A percentile compares a stretch with the other conserved stretches of the same genome.
Evolutionary conservation across 331 rosid species (phyloP).

Genomic region (Saraca asoca): DNA sequence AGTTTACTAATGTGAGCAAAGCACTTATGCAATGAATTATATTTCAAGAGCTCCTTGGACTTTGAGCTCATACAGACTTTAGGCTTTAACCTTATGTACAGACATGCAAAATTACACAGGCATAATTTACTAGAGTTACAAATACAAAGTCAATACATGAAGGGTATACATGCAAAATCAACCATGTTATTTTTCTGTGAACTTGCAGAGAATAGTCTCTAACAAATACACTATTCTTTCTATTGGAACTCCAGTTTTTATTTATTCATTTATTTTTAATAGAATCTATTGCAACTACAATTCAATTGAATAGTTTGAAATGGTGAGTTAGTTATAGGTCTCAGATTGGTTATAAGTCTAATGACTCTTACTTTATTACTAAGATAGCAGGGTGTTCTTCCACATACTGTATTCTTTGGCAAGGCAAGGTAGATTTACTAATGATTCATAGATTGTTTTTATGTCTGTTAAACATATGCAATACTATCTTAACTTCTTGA

Average conservation of each 20-base stretch:
- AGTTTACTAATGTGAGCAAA: no score
- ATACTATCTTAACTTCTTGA: background rate
- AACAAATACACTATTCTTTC: conserved; percentile 23
- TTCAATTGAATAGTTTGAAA: no score
- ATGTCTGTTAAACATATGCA: background rate
- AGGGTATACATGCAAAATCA: conserved; percentile 8
- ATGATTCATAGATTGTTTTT: background rate
- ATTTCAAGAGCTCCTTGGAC: background rate
- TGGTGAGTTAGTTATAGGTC: no score
- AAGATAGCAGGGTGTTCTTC: no score
- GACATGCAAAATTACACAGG: background rate
- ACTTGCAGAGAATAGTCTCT: conserved; percentile 67
- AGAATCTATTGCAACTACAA: no score
- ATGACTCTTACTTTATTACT: no score
- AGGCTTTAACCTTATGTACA: no score
- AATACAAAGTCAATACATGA: background rate
- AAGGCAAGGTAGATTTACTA: no score
- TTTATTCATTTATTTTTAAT: no score
- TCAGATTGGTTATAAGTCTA: no score
- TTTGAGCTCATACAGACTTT: background rate
- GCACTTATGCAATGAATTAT: background rate
- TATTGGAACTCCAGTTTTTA: no score
- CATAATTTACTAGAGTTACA: background rate
- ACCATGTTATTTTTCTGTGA: conserved; percentile 53
- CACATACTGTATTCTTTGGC: no score